A percentile compares a stretch with the other conserved stretches of the same genome.
phyloP scores from a whole-genome alignment of 441 rosid genomes.

The Manihot esculenta region DNA sequence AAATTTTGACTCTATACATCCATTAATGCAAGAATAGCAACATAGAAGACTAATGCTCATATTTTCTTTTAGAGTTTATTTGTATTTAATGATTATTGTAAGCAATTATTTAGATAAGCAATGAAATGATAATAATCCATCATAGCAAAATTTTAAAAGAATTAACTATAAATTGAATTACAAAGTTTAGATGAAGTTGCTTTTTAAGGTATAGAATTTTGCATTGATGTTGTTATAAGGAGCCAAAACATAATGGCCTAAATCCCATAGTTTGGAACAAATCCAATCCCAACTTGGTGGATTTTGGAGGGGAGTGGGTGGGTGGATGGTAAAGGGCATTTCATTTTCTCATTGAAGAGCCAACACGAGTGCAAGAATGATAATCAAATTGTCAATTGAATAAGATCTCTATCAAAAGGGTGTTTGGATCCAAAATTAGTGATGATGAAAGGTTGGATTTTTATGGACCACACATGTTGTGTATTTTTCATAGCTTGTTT shows the following conservation, averaged over 20 bases:
- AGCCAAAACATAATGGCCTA: conserved; percentile 8
- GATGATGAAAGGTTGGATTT: not conserved
- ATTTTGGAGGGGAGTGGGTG: not conserved
- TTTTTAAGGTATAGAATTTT: not conserved
- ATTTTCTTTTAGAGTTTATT: no score
- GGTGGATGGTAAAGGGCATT: not conserved
- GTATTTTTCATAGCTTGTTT: not conserved
- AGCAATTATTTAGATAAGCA: no score
- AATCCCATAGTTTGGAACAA: not conserved
- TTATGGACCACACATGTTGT: conserved; percentile 24
- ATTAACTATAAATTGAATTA: no score
- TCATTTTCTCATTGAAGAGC: conserved; percentile 20
- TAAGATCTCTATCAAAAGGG: not conserved
- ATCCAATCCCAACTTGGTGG: not conserved
- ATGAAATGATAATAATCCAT: no score
- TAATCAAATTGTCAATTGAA: conserved; percentile 16
- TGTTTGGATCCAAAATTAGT: conserved; percentile 7
- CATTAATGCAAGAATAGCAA: no score
- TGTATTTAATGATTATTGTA: no score
- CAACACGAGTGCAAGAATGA: conserved; percentile 14
- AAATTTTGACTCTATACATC: no score
- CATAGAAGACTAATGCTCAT: no score
- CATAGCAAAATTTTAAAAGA: no score
- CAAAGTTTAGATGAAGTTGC: not conserved
- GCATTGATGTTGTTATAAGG: not conserved